Evolutionary conservation across 306 rosid species (phyloP), one percentile per base, ranked within the genome.

Genomic region (Prunus fruticosa): DNA sequence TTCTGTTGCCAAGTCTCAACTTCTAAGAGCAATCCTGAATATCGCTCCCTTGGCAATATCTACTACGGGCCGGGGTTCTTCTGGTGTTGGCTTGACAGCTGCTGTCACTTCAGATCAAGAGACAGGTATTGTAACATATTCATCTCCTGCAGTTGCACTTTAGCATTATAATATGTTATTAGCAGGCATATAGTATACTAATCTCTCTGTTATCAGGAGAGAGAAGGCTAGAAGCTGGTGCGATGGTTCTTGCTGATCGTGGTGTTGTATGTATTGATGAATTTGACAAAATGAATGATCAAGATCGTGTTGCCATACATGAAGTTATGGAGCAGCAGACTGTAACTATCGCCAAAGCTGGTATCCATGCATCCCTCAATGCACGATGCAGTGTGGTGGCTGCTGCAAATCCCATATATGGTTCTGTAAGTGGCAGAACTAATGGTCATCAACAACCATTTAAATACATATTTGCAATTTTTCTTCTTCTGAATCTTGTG

Each of bases 271-370:
- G 97, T 85, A 95, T 95, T 89, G 99, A 95, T 81, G 99, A 95
- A 76, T 95, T 95, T 87, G 97, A 95, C 88, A 95, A 95, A 86
- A 95, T 95, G 99, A 95, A 95, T 73, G 99, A 95, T 78, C 89
- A 84, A 84, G 99, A 95, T 81, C 92, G 99, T 62, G 99, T 95
- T 60, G 99, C 99, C 65, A 95, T 95, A 81, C 99, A 95, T 67
- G 99, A 95, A 82, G 99, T 95, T 66, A 95, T 95, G 99, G 97
- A 95, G 73, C 99, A 95, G 84, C 99, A 95, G 86, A 95, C 99
- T 30, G 99, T 95, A 47, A 95, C 99, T 63, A 95, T 95, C 52
- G 97, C 99, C 80, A 95, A 95, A 89, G 99, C 99, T 50, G 99
- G 99, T 67, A 95, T 95, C 84, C 99, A 95, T 81, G 99, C 99